Percentiles rank a stretch among this genome's conserved stretches.
These are phyloP conservation scores for Codiaeum variegatum DNA, from an alignment of 441 rosid species.

Conservation along the genomic window DNA sequence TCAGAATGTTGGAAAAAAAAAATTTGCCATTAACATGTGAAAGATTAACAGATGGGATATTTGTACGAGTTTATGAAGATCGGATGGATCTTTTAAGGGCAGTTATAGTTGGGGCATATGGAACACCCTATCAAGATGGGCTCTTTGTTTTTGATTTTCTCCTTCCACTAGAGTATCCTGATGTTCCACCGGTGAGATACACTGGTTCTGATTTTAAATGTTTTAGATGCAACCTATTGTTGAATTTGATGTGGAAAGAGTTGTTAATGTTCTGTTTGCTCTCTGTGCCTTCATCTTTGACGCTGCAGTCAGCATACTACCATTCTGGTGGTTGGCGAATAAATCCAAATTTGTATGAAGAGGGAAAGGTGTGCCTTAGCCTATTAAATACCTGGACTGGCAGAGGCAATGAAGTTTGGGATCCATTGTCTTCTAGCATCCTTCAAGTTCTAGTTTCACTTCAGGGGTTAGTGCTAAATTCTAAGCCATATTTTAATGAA, in stretches of 20 bases:
- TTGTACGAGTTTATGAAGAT: slow-evolving; percentile 89
- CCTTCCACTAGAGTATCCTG: slow-evolving; percentile 84
- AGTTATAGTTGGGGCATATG: slow-evolving; percentile 88
- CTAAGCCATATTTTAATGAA: slow-evolving; percentile 96
- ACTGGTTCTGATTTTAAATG: neutral
- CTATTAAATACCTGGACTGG: slow-evolving; percentile 98
- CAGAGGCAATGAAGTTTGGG: slow-evolving; percentile 96
- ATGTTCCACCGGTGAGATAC: slow-evolving; percentile 75
- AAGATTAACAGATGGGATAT: slow-evolving; percentile 66
- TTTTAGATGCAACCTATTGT: slow-evolving; percentile 3
- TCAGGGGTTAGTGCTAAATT: slow-evolving; percentile 90
- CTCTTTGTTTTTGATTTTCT: slow-evolving; percentile 96
- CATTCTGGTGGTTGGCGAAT: slow-evolving; percentile 98
- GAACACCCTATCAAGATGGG: slow-evolving; percentile 99
- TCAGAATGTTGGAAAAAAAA: slow-evolving; percentile 3
- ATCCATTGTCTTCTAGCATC: slow-evolving; percentile 86
- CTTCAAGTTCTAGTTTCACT: slow-evolving; percentile 97
- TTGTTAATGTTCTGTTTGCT: slow-evolving; percentile 3
- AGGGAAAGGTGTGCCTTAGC: slow-evolving; percentile 97
- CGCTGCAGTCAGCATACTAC: slow-evolving; percentile 77
- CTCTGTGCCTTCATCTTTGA: slow-evolving; percentile 21
- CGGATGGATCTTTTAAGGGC: slow-evolving; percentile 96
- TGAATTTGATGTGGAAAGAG: slow-evolving; percentile 3
- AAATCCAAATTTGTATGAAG: slow-evolving; percentile 94
- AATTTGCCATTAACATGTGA: slow-evolving; percentile 17